These are phyloP conservation scores for Calophaca sinica DNA, from an alignment of 306 rosid genomes.

Conservation along the genomic window DNA sequence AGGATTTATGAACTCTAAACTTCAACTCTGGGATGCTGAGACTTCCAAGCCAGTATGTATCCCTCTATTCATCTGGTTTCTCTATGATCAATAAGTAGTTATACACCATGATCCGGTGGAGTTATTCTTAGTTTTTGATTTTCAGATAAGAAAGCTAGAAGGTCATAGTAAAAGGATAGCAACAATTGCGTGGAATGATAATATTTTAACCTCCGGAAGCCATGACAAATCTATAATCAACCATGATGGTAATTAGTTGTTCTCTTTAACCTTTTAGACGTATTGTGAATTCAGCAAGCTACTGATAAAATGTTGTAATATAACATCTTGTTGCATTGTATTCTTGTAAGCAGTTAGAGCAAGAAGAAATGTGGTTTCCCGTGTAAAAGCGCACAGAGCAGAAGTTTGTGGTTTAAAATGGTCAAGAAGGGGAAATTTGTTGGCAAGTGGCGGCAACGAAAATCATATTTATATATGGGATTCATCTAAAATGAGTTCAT, in stretches of 20 bases:
- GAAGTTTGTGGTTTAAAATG: slow-evolving; percentile 84
- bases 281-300: not conserved
- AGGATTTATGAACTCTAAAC: slow-evolving; percentile 65
- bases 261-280: not conserved
- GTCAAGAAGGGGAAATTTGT: slow-evolving; percentile 67
- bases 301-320: not conserved
- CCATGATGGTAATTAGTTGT: slow-evolving; percentile 63
- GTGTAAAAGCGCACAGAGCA: slow-evolving; percentile 57
- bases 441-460: slow-evolving; percentile 92
- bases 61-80: slow-evolving; percentile 14
- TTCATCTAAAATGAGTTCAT: slow-evolving; percentile 66
- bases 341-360: slow-evolving; percentile 63
- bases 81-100: slow-evolving; percentile 21
- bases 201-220: slow-evolving; percentile 80
- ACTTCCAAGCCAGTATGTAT: slow-evolving; percentile 61
- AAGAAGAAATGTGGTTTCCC: slow-evolving; percentile 50
- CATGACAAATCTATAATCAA: slow-evolving; percentile 73
- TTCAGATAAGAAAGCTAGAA: slow-evolving; percentile 62
- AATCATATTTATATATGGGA: slow-evolving; percentile 81
- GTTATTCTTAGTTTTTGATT: slow-evolving; percentile 15
- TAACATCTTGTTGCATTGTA: slow-evolving; percentile 10
- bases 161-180: slow-evolving; percentile 66
- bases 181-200: slow-evolving; percentile 68
- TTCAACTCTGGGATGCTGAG: slow-evolving; percentile 77
- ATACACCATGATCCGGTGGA: not conserved